Evolutionary conservation across 2,329 filamentous ascomycete species (phyloP).

Genomic region (Lachnellula occidentalis): DNA sequence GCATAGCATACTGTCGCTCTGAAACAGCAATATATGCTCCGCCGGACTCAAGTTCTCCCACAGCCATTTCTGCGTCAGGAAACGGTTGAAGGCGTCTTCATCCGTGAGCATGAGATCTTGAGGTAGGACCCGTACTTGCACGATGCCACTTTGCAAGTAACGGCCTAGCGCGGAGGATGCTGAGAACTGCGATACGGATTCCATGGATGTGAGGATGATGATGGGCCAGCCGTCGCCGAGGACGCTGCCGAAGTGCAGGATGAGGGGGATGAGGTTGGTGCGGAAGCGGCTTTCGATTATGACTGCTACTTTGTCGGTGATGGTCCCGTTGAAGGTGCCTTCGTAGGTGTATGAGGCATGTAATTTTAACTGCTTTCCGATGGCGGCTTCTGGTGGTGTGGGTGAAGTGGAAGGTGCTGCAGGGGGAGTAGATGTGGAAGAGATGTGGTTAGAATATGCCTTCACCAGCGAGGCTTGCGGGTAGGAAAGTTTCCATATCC

Average conservation of each 20-base stretch:
- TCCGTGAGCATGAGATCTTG: conserved; percentile 32
- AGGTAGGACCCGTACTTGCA: conserved; percentile 37
- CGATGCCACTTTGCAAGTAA: conserved; percentile 30
- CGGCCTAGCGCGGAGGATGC: conserved; percentile 34
- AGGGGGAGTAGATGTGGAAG: neutral
- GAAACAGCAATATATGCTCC: conserved; percentile 32
- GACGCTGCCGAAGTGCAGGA: conserved; percentile 36
- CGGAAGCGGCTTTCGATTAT: conserved; percentile 35
- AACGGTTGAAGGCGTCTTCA: conserved; percentile 24
- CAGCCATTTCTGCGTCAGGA: conserved; percentile 31
- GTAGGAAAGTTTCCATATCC: conserved; percentile 22
- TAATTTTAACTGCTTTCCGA: neutral
- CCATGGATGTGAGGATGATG: conserved; percentile 38
- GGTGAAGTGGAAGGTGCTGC: neutral
- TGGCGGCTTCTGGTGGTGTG: neutral
- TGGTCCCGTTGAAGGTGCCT: conserved; percentile 19
- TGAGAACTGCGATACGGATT: conserved; percentile 23
- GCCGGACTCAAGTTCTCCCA: conserved; percentile 32
- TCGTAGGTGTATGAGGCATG: neutral
- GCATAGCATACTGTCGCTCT: conserved; percentile 33
- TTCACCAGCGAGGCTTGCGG: conserved; percentile 19
- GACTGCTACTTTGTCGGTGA: conserved; percentile 32
- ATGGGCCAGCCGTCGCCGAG: conserved; percentile 42
- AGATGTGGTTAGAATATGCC: conserved; percentile 13
- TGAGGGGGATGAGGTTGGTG: conserved; percentile 33